Evolutionary conservation across 2,329 filamentous ascomycete genomes (phyloP), one percentile per base, ranked within the genome.

Genomic region (Parastagonospora avenae): DNA sequence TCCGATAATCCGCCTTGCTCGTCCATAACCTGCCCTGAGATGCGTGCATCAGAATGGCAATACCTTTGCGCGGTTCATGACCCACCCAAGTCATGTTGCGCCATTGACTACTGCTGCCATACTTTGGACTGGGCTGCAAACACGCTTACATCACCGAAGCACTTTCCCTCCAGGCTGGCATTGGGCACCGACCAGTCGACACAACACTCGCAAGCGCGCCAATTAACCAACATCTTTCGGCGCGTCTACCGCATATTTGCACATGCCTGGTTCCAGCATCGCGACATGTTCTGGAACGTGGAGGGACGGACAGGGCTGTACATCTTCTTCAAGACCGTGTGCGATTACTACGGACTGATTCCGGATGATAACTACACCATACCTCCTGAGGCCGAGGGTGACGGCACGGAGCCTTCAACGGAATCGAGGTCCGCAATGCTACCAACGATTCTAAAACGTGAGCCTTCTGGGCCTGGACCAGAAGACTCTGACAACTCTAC

Each of bases 41-140:
- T 99, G 94, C 92, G 94, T 69, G 94, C 94, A 2, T 94, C 90
- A 28, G 93, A 99, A 79, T 99, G 94, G 94, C 94, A 99, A 77
- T 99, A 97, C 69, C 85, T 99, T 41, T 99, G 94, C 77, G 94
- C 94, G 43, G 94, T 97, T 2, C 94, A 99, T 73, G 93, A 97
- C 70, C 89, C 92, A 42, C 94, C 94, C 42, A 97, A 97, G 77
- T 90, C 89, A 66, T 99, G 94, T 79, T 97, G 93, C 75, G 94
- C 94, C 44, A 97, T 99, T 69, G 94, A 99, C 77, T 99, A 99
- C 78, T 97, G 92, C 82, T 97, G 93, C 73, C 94, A 99, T 73
- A 99, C 94, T 0, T 86, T 99, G 37, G 94, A 99, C 77, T 97
- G 93, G 91, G 94, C 94, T 2, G 92, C 91, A 50, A 96, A 95